Percentiles rank a stretch among this genome's conserved stretches.
Conservation (phyloP, 805 yeast genomes). For the Candida yuanshanica region DNA sequence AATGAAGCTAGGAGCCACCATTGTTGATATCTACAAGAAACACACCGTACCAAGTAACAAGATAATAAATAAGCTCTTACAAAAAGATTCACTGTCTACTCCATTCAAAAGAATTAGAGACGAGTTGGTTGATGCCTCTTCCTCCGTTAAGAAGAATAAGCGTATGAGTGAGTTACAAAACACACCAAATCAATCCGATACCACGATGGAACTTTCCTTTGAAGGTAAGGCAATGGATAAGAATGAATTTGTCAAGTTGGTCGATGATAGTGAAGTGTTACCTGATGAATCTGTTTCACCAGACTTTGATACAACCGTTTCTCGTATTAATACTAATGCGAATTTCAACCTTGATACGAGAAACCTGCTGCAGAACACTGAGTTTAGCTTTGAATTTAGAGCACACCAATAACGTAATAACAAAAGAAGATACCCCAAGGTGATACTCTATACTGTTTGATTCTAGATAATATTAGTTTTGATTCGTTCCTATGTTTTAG, state of each 20-base stretch:
- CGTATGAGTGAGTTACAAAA: conserved; percentile 13
- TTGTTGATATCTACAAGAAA: conserved; percentile 12
- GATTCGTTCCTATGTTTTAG: no score
- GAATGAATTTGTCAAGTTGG: conserved; percentile 35
- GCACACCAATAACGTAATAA: not conserved
- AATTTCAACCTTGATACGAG: conserved; percentile 16
- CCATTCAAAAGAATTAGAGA: conserved; percentile 26
- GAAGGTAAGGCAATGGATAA: conserved; percentile 42
- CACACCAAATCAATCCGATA: conserved; percentile 10
- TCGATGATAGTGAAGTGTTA: conserved; percentile 24
- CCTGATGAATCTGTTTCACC: conserved; percentile 24
- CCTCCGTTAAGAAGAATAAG: conserved; percentile 23
- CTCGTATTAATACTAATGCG: conserved; percentile 5
- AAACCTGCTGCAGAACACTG: conserved; percentile 20
- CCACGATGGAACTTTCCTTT: conserved; percentile 35
- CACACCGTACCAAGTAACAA: conserved; percentile 3
- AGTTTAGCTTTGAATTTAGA: conserved; percentile 16
- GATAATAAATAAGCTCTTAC: conserved; percentile 6
- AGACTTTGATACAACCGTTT: conserved; percentile 10
- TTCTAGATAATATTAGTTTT: no score
- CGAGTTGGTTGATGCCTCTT: conserved; percentile 18
- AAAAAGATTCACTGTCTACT: conserved; percentile 10
- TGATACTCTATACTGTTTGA: not conserved
- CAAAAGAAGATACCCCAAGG: not conserved
- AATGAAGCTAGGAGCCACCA: conserved; percentile 15